Base-by-base conservation (phyloP, 2,329 filamentous ascomycete species). In the Raffaelea deltoideospora region DNA sequence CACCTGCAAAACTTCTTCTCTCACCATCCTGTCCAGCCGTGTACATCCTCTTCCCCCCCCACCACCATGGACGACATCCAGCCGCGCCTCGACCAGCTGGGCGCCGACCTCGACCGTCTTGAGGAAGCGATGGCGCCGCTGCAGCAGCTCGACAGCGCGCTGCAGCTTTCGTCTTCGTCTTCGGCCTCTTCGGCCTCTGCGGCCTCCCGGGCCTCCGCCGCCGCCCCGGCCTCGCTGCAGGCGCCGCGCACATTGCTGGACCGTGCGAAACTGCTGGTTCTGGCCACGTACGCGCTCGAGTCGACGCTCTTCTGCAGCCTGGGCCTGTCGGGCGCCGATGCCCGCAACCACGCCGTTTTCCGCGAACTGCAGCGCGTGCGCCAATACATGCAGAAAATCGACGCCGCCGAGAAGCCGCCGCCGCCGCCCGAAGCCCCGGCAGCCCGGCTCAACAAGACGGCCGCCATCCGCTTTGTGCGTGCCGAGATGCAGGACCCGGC, bases 341-440 rank as follows among this genome's bases (percentile, higher is more conserved):
- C 82, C n/a, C 85, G 81, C 54, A 69, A 80, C 36, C 88, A 96
- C 53, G 71, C 83, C 21, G 74, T 98, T 41, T 90, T 85, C 58
- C 69, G 70, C 41, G 90, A 98, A 61, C 69, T 98, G 43, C 79
- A 75, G 40, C 76, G 90, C 39, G 78, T 96, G 37, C 85, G 79
- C 56, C 80, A 86, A 53, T 96, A 96, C 57, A 93, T 94, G 58
- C 75, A 72, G 41, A 98, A 96, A 63, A 88, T 96, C 54, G 84
- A 90, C 52, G 64, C 66, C 13, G 69, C 75, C 3, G 86, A 95
- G 56, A 68, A 64, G 7, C 69, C 72, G 1, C 72, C 1, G 66
- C 26, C 6, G 29, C 26, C 6, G 29, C 31, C 30, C 19, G 15
- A 26, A 11, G 20, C 6, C 10, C 11, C 69, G 4, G 56, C 61